Conservation (phyloP, 495 filamentous ascomycete species). For the Hypoxylon cercidicola region DNA sequence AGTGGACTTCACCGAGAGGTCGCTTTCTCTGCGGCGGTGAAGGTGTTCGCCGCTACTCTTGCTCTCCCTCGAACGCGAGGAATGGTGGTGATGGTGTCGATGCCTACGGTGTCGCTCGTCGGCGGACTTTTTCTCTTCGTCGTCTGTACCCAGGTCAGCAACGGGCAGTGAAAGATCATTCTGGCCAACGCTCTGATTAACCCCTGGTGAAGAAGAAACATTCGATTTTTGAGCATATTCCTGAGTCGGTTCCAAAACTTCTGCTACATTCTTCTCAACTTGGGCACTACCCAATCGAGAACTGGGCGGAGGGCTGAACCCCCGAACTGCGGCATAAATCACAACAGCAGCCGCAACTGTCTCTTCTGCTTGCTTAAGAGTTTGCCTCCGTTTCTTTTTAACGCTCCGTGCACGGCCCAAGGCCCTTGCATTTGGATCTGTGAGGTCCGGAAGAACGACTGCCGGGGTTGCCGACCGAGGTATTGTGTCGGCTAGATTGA, state of each 20-base stretch:
- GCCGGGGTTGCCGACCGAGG: slow-evolving; percentile 56
- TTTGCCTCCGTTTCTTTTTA: slow-evolving; percentile 51
- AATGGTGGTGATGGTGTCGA: slow-evolving; percentile 45
- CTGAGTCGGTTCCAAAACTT: slow-evolving; percentile 26
- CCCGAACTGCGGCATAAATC: slow-evolving; percentile 56
- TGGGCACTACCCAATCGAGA: slow-evolving; percentile 25
- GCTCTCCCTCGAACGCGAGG: slow-evolving; percentile 36
- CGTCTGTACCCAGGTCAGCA: slow-evolving; percentile 60
- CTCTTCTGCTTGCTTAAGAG: slow-evolving; percentile 56
- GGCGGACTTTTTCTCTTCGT: slow-evolving; percentile 51
- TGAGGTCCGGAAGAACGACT: slow-evolving; percentile 55
- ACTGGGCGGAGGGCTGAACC: slow-evolving; percentile 46
- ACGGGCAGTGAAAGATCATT: slow-evolving; percentile 47
- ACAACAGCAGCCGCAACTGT: slow-evolving; percentile 60
- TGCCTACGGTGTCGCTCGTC: slow-evolving; percentile 51
- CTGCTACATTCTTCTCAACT: slow-evolving; percentile 20
- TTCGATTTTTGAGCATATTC: slow-evolving; percentile 32
- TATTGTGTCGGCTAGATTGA: slow-evolving; percentile 41
- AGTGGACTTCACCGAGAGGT: slow-evolving; percentile 44
- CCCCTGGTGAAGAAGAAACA: slow-evolving; percentile 32
- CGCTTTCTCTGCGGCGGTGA: slow-evolving; percentile 48
- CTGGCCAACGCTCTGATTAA: slow-evolving; percentile 41
- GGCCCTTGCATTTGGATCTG: slow-evolving; percentile 53
- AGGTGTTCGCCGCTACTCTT: slow-evolving; percentile 48
- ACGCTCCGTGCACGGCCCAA: slow-evolving; percentile 52